Evolutionary conservation across 1,284 basidiomycete species (phyloP), one percentile per base, ranked within the genome.

Genomic region (Jaminaea rosea): DNA sequence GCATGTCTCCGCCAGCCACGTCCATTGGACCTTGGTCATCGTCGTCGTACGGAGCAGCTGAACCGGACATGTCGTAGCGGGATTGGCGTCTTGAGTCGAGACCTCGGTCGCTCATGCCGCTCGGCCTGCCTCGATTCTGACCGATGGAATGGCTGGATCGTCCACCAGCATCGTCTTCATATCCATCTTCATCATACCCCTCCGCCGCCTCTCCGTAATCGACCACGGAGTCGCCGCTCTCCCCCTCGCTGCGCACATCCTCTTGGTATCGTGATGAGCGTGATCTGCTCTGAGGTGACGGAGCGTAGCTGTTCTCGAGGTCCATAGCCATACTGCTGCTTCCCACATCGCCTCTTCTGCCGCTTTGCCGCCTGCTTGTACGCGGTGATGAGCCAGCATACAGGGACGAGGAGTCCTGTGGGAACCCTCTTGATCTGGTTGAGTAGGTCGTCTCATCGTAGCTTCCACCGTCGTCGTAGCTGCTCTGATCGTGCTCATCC

Each of bases 371-470:
- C 21, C 34, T 10, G n/a, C 34, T 10, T 36, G n/a, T 36, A n/a
- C 34, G 4, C 21, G n/a, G n/a, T 36, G n/a, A 4, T 36, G n/a
- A 10, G 29, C 29, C 9, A 15, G 15, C 8, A 15, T 15, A 31
- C 9, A 31, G 8, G 29, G 9, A 31, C 9, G 29, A 8, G 29
- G 15, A 31, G 29, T 8, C 29, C 29, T 31, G 29, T 8, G 9
- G 29, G 29, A 31, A 15, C 29, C 9, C 29, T 8, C 8, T 15
- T 32, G 29, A 7, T 50, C 44, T 44, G 39, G 10, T 28, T 19
- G n/a, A 23, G 21, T 23, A 21, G 21, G 77, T 77, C 1, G 76
- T 78, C 49, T 82, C 80, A 28, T 82, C 82, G 17, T 82, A 79
- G 51, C 84, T 83, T 26, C 80, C 60, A 1, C 75, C 77, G 9